phyloP scores from a whole-genome alignment of 2,329 filamentous ascomycete genomes.

The Boeremia exigua region DNA sequence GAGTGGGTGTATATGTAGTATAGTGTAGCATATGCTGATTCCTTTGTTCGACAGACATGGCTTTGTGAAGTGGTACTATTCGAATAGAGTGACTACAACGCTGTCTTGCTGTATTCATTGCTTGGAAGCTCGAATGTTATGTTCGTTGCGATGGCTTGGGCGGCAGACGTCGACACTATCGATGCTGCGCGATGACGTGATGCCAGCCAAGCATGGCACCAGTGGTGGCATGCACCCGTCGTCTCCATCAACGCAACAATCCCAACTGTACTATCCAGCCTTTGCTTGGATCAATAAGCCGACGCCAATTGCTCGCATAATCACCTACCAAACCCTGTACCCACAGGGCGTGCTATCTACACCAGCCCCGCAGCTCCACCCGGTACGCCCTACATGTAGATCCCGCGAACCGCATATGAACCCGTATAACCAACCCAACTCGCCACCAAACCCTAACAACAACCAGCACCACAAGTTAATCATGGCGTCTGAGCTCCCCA shows the following conservation, averaged over 20 bases:
- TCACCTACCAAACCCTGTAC: background rate
- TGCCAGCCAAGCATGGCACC: background rate
- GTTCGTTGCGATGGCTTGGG: background rate
- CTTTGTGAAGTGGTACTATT: background rate
- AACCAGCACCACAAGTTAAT: background rate
- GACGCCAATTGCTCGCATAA: background rate
- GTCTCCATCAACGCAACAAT: background rate
- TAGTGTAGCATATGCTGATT: background rate
- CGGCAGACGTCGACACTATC: background rate
- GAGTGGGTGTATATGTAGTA: background rate
- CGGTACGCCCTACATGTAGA: constrained; percentile 11
- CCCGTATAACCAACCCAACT: background rate
- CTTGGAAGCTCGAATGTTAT: background rate
- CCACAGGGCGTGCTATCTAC: background rate
- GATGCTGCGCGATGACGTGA: constrained; percentile 1
- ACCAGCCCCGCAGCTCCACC: constrained; percentile 6
- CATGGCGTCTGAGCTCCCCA: constrained; percentile 26
- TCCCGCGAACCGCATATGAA: background rate
- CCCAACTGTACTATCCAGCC: too few relatives aligned
- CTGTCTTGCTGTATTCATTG: background rate
- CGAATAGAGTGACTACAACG: background rate
- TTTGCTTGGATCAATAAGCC: too few relatives aligned
- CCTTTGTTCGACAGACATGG: background rate
- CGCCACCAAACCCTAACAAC: background rate
- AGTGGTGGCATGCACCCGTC: background rate